Evolutionary conservation across 75 land plant genomes (phyloP), one percentile per base, ranked within the genome.

Genomic region (Picea sitchensis): DNA sequence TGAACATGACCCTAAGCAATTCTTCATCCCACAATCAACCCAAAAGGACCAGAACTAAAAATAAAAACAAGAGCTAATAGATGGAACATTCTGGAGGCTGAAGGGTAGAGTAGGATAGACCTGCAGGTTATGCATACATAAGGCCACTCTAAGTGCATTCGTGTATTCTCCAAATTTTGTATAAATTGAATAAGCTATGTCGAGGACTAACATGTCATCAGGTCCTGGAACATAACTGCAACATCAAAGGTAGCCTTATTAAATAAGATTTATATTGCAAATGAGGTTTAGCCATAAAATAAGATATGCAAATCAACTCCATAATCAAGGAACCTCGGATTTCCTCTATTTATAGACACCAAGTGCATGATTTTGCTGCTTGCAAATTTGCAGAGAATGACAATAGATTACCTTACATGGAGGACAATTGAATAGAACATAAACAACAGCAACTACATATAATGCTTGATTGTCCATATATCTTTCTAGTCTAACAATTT

Each of bases 211-310:
- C 80, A 87, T 88, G 77, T 98, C 99, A 91, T 98, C 99, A 34
- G 95, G 96, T 69, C 98, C 95, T 65, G 99, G 96, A 47, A 98
- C 90, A 81, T 93, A 98, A 81, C 99, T 97, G 93, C 85, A 82
- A 76, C 59, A 75, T 47, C 14, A 80, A 64, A 79, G 58, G 30
- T 51, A 76, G 26, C 75, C 18, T 38, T 81, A 6, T 58, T 14
- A 82, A 71, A 58, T 58, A 78, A 11, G 78, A 38, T 14, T 34
- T 67, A 17, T 34, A 67, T 67, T 36, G 71, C 71, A 67, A 4
- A 67, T 34, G 18, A 36, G 17, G 20, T 36, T 67, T 38, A 36
- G 44, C 4, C 34, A 15, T 67, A 36, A 67, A 67, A 34, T 67
- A 32, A 34, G 71, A 51, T 1, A 38, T 7, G 18, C 36, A 67